Evolutionary conservation across 495 filamentous ascomycete species (phyloP).

Genomic region (Hypoxylon intermedium): DNA sequence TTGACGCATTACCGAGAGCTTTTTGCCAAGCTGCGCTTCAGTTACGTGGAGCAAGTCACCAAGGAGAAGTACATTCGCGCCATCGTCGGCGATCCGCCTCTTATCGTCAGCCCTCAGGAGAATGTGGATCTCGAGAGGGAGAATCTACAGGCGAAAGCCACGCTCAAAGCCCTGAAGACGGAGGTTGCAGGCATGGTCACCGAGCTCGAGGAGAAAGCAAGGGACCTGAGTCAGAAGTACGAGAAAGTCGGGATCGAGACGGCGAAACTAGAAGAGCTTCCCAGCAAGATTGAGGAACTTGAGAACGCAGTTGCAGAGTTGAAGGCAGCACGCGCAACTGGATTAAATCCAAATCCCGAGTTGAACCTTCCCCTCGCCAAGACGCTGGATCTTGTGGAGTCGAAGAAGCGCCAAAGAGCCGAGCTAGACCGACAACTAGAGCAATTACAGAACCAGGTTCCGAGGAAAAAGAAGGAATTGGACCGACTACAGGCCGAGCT

Average conservation of each 20-base stretch:
- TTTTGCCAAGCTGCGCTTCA: conserved; percentile 95
- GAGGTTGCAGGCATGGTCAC: conserved; percentile 76
- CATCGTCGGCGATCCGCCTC: conserved; percentile 84
- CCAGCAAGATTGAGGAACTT: conserved; percentile 66
- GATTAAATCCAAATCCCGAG: conserved; percentile 44
- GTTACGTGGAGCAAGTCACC: conserved; percentile 82
- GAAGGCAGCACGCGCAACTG: conserved; percentile 46
- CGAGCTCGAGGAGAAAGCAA: conserved; percentile 72
- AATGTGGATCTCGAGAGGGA: conserved; percentile 80
- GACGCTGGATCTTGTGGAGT: conserved; percentile 63
- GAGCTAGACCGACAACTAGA: conserved; percentile 74
- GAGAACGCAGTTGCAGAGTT: conserved; percentile 65
- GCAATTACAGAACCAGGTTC: conserved; percentile 66
- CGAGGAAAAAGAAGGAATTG: conserved; percentile 74
- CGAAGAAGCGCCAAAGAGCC: conserved; percentile 65
- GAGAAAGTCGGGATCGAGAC: conserved; percentile 70
- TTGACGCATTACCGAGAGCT: conserved; percentile 92
- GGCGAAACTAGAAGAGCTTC: conserved; percentile 64
- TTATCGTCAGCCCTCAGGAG: conserved; percentile 80
- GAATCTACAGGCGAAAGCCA: conserved; percentile 74
- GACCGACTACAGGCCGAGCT: conserved; percentile 77
- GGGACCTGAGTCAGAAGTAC: conserved; percentile 64
- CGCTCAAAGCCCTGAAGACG: conserved; percentile 77
- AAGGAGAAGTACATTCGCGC: conserved; percentile 81
- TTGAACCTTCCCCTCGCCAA: conserved; percentile 65